These are phyloP conservation scores for Loxodes magnus DNA, from an alignment of 73 alveolate genomes.

Conservation along the genomic window DNA sequence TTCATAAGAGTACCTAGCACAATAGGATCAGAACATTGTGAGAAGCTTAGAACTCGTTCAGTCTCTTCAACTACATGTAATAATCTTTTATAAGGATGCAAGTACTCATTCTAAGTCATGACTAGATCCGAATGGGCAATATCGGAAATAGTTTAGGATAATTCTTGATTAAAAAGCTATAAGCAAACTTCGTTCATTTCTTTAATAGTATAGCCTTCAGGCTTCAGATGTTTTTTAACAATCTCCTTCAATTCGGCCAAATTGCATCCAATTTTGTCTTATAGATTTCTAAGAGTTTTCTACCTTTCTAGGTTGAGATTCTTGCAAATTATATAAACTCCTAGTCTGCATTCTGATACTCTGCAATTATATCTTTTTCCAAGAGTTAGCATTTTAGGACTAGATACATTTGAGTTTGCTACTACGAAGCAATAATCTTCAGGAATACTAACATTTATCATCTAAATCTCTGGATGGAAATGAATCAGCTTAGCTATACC, in stretches of 20 bases:
- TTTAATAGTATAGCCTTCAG: conserved; percentile 31
- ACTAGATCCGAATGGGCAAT: conserved; percentile 57
- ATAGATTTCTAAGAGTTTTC: conserved; percentile 20
- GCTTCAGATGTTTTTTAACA: conserved; percentile 23
- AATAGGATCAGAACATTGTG: conserved; percentile 26
- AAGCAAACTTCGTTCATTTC: conserved; percentile 31
- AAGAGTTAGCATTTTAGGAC: conserved; percentile 50
- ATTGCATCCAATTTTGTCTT: conserved; percentile 23
- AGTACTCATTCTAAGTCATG: conserved; percentile 22
- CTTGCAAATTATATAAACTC: conserved; percentile 8
- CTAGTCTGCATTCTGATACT: conserved; percentile 80
- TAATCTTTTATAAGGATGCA: conserved; percentile 56
- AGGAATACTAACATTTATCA: conserved; percentile 43
- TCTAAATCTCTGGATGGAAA: no score
- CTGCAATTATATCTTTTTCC: conserved; percentile 71
- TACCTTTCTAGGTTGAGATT: neutral
- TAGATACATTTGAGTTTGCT: conserved; percentile 65
- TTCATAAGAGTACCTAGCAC: conserved; percentile 73
- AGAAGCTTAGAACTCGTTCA: conserved; percentile 53
- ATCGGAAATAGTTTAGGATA: conserved; percentile 36
- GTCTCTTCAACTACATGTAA: conserved; percentile 62
- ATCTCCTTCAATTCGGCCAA: conserved; percentile 42
- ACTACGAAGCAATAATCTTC: conserved; percentile 50
- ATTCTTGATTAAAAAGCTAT: conserved; percentile 10
- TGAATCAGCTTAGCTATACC: no score